phyloP scores from a whole-genome alignment of 371 early-diverging fungal species.

The Syncephalastrum monosporum region DNA sequence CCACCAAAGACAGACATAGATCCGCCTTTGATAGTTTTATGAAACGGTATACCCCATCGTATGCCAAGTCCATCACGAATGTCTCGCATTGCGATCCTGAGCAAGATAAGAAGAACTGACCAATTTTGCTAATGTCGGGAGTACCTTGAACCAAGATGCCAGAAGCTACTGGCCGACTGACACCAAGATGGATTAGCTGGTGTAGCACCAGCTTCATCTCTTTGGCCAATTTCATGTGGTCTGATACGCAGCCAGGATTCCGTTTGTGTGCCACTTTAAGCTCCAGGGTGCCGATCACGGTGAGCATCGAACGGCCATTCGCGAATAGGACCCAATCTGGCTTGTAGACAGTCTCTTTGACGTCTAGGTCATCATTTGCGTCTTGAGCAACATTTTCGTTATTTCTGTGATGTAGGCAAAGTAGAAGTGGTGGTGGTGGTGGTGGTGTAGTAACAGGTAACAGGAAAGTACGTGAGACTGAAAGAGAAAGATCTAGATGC shows the following conservation, averaged over 20 bases:
- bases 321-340: constrained; percentile 17
- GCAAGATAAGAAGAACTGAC: no score
- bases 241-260: constrained; percentile 14
- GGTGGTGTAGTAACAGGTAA: no score
- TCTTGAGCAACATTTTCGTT: constrained; percentile 5
- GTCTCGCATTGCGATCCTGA: constrained; percentile 13
- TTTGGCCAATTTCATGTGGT: constrained; percentile 16
- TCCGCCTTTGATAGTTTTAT: constrained; percentile 9
- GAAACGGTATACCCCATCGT: constrained; percentile 13
- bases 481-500: no score
- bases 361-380: constrained; percentile 7
- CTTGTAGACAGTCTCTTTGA: constrained; percentile 14
- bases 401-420: no score
- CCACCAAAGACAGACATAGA: constrained; percentile 13
- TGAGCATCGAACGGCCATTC: constrained; percentile 6
- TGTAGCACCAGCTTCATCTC: constrained; percentile 18
- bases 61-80: constrained; percentile 11
- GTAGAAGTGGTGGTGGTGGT: no score
- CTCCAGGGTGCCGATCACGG: constrained; percentile 14
- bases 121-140: constrained; percentile 7
- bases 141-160: constrained; percentile 17
- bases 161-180: constrained; percentile 15
- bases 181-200: constrained; percentile 15
- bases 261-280: constrained; percentile 13
- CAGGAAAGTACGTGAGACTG: no score